A percentile compares a stretch with the other conserved stretches of the same genome.
Evolutionary conservation across 2,329 filamentous ascomycete genomes (phyloP).

Genomic region (Trichoderma pleuroti): DNA sequence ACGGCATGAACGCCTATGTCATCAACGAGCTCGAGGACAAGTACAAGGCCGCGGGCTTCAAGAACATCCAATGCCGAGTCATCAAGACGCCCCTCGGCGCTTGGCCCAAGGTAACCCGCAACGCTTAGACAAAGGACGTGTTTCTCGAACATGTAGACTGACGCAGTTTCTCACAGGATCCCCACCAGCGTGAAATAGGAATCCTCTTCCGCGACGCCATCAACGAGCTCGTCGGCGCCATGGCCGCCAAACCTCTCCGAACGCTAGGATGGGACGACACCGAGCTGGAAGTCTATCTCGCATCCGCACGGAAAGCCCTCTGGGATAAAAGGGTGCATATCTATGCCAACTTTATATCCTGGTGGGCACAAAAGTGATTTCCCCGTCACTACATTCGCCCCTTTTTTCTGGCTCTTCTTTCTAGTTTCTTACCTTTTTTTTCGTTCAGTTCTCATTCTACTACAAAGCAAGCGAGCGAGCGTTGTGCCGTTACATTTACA

Average conservation of each 20-base stretch:
- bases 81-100: slow-evolving; percentile 38
- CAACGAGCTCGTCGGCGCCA: slow-evolving; percentile 35
- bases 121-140: not conserved
- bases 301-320: slow-evolving; percentile 26
- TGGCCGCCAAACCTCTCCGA: slow-evolving; percentile 34
- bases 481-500: not conserved
- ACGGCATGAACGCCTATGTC: slow-evolving; percentile 23
- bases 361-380: slow-evolving; percentile 36
- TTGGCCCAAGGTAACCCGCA: slow-evolving; percentile 31
- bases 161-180: slow-evolving; percentile 20
- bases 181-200: slow-evolving; percentile 34
- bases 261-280: slow-evolving; percentile 29
- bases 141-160: not conserved
- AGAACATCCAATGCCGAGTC: slow-evolving; percentile 32
- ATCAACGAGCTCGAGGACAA: slow-evolving; percentile 21
- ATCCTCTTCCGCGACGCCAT: slow-evolving; percentile 38
- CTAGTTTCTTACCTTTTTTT: not conserved
- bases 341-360: slow-evolving; percentile 36
- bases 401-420: not conserved
- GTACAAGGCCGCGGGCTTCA: slow-evolving; percentile 22
- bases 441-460: not conserved
- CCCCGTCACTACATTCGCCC: no score
- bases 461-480: not conserved
- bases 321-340: slow-evolving; percentile 32
- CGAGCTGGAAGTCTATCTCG: slow-evolving; percentile 31